phyloP scores from a whole-genome alignment of 306 rosid genomes.

The Dalbergia cultrata region DNA sequence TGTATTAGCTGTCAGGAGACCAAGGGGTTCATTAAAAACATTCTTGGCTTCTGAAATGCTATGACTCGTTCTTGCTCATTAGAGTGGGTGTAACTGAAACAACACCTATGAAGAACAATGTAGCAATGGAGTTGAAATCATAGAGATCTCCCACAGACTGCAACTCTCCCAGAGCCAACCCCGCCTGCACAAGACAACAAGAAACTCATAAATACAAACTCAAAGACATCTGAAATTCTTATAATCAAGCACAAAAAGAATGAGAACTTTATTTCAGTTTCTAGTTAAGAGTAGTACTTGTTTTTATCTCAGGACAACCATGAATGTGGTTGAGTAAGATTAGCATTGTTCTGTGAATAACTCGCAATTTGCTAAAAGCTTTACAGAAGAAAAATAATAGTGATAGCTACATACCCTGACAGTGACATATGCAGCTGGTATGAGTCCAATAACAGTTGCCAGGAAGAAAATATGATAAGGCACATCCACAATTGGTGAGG shows the following conservation, averaged over 20 bases:
- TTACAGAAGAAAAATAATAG: not conserved
- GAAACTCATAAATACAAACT: slow-evolving; percentile 2
- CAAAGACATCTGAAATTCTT: not conserved
- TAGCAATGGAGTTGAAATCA: slow-evolving; percentile 93
- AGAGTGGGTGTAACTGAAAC: slow-evolving; percentile 86
- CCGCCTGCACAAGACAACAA: slow-evolving; percentile 69
- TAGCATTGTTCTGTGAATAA: slow-evolving; percentile 3
- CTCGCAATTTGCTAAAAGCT: slow-evolving; percentile 25
- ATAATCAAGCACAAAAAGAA: not conserved
- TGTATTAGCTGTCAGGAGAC: slow-evolving; percentile 45
- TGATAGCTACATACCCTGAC: slow-evolving; percentile 72
- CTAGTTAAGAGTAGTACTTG: not conserved
- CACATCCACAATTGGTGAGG: slow-evolving; percentile 96
- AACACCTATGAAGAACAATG: slow-evolving; percentile 82
- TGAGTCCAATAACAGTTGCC: slow-evolving; percentile 83
- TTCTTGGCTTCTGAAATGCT: slow-evolving; percentile 46
- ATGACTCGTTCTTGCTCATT: slow-evolving; percentile 72
- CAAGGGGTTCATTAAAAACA: slow-evolving; percentile 42
- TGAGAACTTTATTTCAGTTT: slow-evolving; percentile 22
- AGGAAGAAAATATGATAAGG: slow-evolving; percentile 89
- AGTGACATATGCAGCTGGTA: slow-evolving; percentile 94
- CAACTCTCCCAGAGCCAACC: slow-evolving; percentile 92
- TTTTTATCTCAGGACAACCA: not conserved
- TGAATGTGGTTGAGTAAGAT: not conserved
- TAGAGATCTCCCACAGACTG: slow-evolving; percentile 86